Evolutionary conservation across 345 rosid species (phyloP).

Genomic region (Carallia pectinifolia): DNA sequence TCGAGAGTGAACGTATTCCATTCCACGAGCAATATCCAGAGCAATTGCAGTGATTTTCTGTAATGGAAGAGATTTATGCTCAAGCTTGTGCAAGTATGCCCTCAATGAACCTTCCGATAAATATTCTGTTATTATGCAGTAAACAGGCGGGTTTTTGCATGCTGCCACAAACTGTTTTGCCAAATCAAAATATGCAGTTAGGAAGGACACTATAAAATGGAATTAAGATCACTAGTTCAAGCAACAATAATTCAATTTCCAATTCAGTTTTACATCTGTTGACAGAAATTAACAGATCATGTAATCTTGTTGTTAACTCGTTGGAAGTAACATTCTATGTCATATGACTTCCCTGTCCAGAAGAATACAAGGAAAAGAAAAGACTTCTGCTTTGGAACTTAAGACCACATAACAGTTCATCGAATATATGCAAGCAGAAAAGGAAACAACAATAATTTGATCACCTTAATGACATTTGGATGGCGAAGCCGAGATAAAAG

Average conservation of each 20-base stretch:
- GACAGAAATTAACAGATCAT: neutral
- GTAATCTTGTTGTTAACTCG: neutral
- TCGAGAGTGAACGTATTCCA: conserved; percentile 89
- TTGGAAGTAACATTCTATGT: neutral
- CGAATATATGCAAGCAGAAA: neutral
- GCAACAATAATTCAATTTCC: neutral
- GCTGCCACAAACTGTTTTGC: conserved; percentile 65
- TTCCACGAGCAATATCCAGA: conserved; percentile 81
- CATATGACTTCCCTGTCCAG: neutral
- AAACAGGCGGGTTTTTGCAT: conserved; percentile 66
- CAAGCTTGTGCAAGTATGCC: conserved; percentile 91
- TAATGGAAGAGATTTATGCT: conserved; percentile 65
- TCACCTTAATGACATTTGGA: conserved; percentile 85
- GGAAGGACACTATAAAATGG: neutral
- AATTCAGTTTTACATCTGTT: neutral
- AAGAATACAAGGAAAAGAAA: neutral
- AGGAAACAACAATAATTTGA: neutral
- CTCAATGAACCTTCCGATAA: conserved; percentile 75
- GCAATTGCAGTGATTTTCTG: conserved; percentile 59
- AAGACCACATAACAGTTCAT: conserved; percentile 1
- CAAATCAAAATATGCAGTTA: conserved; percentile 5
- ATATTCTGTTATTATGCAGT: conserved; percentile 71
- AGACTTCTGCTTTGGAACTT: neutral
- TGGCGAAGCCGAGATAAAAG: conserved; percentile 74
- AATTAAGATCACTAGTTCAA: neutral